Base-by-base conservation (phyloP, 306 rosid species). In the Corylus avellana region DNA sequence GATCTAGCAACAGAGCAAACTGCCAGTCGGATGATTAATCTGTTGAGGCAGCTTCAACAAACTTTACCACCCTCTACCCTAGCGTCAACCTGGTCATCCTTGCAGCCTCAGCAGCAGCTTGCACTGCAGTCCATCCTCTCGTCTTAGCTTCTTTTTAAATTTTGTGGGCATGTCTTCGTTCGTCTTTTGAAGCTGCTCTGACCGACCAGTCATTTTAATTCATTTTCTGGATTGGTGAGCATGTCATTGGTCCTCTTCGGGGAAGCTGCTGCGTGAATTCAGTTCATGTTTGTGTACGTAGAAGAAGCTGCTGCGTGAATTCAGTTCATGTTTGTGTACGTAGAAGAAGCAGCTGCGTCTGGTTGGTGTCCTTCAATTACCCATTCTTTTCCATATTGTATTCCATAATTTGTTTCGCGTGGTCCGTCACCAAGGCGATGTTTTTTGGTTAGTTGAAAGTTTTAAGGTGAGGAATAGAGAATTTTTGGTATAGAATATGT, bases 21-120 rank as follows among this genome's bases (percentile, higher is more conserved):
- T 47, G 84, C 87, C 12, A 77, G 97, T 79, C 87, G 99, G 35
- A 96, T 96, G 98, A 68, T 91, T 69, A 93, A 72, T 91, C 80
- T 96, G 63, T 87, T 96, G 53, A 86, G 87, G 84, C 99, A 93
- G 86, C 97, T 96, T 77, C 99, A 96, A 88, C 96, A 91, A 81
- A 96, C 95, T 35, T 77, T 96, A 62, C 99, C 98, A 2, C 95
- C 99, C 0, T 74, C 96, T 51, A 89, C 98, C 44, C 86, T 96
- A 61, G 98, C 97, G 20, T 90, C 97, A 7, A 92, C 98, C 8
- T 96, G 94, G 92, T 92, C 98, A 32, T 91, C 98, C 64, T 89
- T 96, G 88, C 98, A 90, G 87, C 99, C 99, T 3, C 98, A 96
- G 81, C 97, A 93, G 71, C 99, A 96, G 82, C 90, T 91, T 80